Evolutionary conservation across 148 eudicot genomes (phyloP), one percentile per base, ranked within the genome.

Genomic region (Rhododendron vialii): DNA sequence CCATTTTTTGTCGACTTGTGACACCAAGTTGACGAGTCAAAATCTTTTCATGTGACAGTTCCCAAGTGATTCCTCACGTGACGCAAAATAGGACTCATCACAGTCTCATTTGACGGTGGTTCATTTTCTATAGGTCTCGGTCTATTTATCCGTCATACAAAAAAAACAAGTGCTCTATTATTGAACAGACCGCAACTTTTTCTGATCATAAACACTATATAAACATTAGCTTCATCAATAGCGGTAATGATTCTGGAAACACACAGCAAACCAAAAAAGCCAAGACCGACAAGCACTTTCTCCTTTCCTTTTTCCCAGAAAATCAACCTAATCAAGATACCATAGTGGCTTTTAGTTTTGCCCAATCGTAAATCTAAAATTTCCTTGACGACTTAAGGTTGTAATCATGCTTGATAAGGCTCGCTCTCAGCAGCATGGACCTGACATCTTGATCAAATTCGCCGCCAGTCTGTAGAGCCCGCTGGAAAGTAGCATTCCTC

Each of bases 401-500:
- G 74, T 87, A 93, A 10, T 96, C 98, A 51, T 92, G 92, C 92
- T 95, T 96, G 78, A 95, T 84, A 71, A 96, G 87, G 85, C 90
- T 96, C 45, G 98, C 93, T 85, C 99, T 93, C 86, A 96, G 89
- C 67, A 96, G 87, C 99, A 95, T 94, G 14, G 99, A 90, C 90
- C 90, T 93, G 22, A 94, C 98, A 86, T 94, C 98, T 45, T 90
- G 88, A 77, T 96, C 98, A 61, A 94, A 94, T 82, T 93, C 98
- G 74, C 38, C 77, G 65, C 98, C 99, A 22, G 99, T 95, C 87
- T 96, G 99, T 67, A 96, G 85, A 81, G 92, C 98, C 13, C 94
- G 93, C 85, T 97, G 99, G 88, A 97, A 97, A 63, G 99, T 97
- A 10, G 94, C 94, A 75, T 95, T 97, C 89, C 99, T 94, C 91